These are phyloP conservation scores for Trichoderma endophyticum DNA, from an alignment of 2,329 filamentous ascomycete genomes.

Conservation along the genomic window DNA sequence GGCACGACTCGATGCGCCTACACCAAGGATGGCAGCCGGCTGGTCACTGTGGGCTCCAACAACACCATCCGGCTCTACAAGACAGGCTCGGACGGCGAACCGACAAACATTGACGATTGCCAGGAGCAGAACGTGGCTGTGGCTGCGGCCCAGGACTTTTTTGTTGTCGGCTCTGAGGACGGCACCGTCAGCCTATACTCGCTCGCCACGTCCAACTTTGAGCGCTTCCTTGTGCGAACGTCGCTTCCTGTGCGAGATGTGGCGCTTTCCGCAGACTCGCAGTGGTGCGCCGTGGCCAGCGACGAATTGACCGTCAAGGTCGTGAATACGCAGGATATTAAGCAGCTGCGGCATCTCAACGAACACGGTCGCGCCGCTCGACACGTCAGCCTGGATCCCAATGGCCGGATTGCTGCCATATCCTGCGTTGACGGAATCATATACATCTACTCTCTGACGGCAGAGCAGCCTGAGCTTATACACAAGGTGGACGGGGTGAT, in stretches of 20 bases:
- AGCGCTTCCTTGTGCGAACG: constrained; percentile 77
- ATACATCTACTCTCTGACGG: constrained; percentile 82
- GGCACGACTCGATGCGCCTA: constrained; percentile 86
- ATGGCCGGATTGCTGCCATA: constrained; percentile 69
- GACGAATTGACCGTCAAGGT: constrained; percentile 91
- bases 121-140: constrained; percentile 82
- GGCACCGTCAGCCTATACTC: constrained; percentile 94
- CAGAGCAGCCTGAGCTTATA: constrained; percentile 76
- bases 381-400: constrained; percentile 83
- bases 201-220: constrained; percentile 69
- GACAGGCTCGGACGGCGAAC: constrained; percentile 88
- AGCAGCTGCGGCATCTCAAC: constrained; percentile 70
- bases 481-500: constrained; percentile 85
- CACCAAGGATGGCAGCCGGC: constrained; percentile 79
- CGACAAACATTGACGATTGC: constrained; percentile 85
- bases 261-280: constrained; percentile 72
- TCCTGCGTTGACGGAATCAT: constrained; percentile 87
- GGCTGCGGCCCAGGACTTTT: constrained; percentile 72
- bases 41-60: constrained; percentile 90
- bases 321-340: constrained; percentile 77
- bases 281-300: constrained; percentile 94
- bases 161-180: constrained; percentile 88
- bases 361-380: constrained; percentile 88
- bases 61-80: constrained; percentile 91
- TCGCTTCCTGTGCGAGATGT: constrained; percentile 86